Percentiles rank a stretch among this genome's conserved stretches.
Evolutionary conservation across 495 filamentous ascomycete species (phyloP).

Genomic region (Pseudomonodictys pantanalensis): DNA sequence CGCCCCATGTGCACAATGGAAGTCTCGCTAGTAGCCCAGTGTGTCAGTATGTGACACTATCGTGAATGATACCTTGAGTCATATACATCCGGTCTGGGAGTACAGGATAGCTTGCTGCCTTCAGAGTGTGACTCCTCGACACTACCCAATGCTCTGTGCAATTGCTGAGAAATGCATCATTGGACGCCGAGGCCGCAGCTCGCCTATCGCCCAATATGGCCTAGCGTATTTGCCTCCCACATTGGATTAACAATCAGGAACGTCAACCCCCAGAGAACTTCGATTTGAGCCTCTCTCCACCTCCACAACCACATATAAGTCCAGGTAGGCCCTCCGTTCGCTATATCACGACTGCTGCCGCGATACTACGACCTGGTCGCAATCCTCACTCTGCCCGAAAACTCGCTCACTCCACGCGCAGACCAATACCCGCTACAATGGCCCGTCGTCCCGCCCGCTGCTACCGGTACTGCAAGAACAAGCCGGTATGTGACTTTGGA

Average conservation of each 20-base stretch:
- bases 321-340: conserved; percentile 10
- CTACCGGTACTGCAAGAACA: conserved; percentile 99
- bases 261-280: conserved; percentile 4
- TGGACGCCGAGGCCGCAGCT: too few relatives aligned
- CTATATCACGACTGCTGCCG: neutral
- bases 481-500: conserved; percentile 59
- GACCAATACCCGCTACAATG: conserved; percentile 74
- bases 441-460: conserved; percentile 96
- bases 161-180: too few relatives aligned
- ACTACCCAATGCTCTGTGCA: too few relatives aligned
- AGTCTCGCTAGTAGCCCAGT: too few relatives aligned
- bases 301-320: conserved; percentile 16
- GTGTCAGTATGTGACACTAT: too few relatives aligned
- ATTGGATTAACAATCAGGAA: conserved; percentile 1
- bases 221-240: conserved; percentile 17
- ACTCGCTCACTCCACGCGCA: conserved; percentile 35
- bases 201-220: conserved; percentile 6
- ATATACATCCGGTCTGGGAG: too few relatives aligned
- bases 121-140: too few relatives aligned
- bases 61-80: too few relatives aligned
- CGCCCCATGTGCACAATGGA: too few relatives aligned
- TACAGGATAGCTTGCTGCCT: too few relatives aligned
- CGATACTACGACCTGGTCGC: conserved; percentile 1
- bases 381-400: neutral
- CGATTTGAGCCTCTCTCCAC: conserved; percentile 1